Base-by-base conservation (phyloP, 192 early-diverging fungal genomes). In the Powellomyces hirtus region DNA sequence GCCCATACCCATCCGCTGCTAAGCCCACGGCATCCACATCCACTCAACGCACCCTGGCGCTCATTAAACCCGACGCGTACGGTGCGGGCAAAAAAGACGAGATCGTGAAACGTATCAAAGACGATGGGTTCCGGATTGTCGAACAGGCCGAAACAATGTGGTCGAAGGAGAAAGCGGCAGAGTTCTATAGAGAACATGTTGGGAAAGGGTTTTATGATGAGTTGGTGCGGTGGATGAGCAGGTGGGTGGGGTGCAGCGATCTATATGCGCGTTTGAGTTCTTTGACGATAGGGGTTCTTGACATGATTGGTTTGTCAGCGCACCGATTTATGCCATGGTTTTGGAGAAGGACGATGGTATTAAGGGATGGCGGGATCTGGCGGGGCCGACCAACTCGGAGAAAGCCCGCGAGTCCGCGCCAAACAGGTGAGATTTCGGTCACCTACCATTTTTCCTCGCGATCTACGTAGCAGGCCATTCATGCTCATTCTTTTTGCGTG, bases 361-460 rank as follows among this genome's bases (percentile, higher is more conserved):
- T 30, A 44, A 31, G 30, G 72, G 50, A n/a, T 86, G 82, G 82
- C 33, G 81, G 51, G 73, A 72, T 10, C 64, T 84, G 22, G 70
- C 74, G 11, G 84, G 84, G n/a, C 81, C 85, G 22, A 86, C 83
- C 10, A 82, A 86, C 57, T 67, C 83, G 1, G 64, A 78, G 44
- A 84, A 76, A 64, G 85, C 85, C 1, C 59, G 75, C 4, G 77
- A 84, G 36, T 64, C 61, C 13, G 79, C 84, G 0, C 80, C 84
- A 24, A 68, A 77, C 49, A 80, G 80, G 40, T 42, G 18, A 13
- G n/a, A n/a, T n/a, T n/a, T n/a, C n/a, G n/a, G n/a, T n/a, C n/a
- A n/a, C n/a, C n/a, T n/a, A n/a, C n/a, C n/a, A n/a, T n/a, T n/a
- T n/a, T n/a, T 18, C n/a, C n/a, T n/a, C n/a, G n/a, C n/a, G n/a